Conservation (phyloP, 352 stramenopile genomes). For the Phytophthora hybrid region DNA sequence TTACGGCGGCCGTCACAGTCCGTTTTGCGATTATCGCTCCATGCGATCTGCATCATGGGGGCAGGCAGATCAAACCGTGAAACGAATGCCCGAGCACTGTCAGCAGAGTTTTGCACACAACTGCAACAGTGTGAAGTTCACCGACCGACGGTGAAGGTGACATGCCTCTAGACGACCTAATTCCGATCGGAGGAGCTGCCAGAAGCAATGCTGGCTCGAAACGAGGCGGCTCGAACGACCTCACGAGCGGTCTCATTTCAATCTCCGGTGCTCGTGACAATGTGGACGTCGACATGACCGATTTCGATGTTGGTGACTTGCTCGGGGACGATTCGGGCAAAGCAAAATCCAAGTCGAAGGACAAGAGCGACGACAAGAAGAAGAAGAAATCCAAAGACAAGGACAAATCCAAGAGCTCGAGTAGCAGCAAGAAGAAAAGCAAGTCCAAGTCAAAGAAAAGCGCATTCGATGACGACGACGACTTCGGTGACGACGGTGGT, state of each 20-base stretch:
- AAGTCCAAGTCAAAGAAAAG: constrained; percentile 57
- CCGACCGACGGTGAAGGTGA: neutral
- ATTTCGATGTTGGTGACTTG: constrained; percentile 70
- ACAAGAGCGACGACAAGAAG: constrained; percentile 45
- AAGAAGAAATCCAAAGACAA: constrained; percentile 40
- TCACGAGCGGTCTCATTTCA: constrained; percentile 73
- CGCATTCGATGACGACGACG: constrained; percentile 42
- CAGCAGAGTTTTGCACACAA: neutral
- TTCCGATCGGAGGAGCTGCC: constrained; percentile 49
- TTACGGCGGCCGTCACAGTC: neutral
- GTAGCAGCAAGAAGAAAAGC: constrained; percentile 46
- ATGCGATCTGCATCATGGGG: constrained; percentile 4
- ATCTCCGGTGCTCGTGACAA: constrained; percentile 41
- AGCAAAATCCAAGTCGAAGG: constrained; percentile 26
- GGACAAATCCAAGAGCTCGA: constrained; percentile 39
- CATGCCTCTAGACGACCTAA: constrained; percentile 62
- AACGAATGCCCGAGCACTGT: constrained; percentile 7
- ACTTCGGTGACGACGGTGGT: constrained; percentile 18
- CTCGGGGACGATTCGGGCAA: constrained; percentile 50
- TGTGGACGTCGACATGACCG: constrained; percentile 57
- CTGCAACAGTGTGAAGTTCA: neutral
- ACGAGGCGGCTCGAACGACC: constrained; percentile 36
- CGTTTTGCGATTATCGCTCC: constrained; percentile 7
- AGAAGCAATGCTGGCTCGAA: constrained; percentile 23
- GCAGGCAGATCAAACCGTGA: constrained; percentile 3